Base-by-base conservation (phyloP, 1,284 basidiomycete genomes). In the Naganishia cerealis region DNA sequence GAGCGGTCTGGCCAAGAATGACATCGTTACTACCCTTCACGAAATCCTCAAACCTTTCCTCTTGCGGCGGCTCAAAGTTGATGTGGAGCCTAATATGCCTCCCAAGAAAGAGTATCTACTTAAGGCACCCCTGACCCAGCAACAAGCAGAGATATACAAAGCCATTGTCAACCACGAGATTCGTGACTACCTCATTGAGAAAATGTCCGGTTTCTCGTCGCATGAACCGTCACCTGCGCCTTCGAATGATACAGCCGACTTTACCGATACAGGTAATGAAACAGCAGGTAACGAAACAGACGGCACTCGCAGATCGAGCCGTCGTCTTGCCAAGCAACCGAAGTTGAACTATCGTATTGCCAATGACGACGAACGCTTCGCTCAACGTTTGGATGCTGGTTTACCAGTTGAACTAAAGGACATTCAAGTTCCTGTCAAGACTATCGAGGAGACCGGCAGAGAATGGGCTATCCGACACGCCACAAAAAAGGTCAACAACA, bases 41-140 rank as follows among this genome's bases (percentile, higher is more conserved):
- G 87, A 87, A 1, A 92, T 98, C 72, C 86, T 99, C 48, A 93
- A 94, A 72, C 95, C 95, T 0, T 98, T 96, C 84, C 85, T 98
- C n/a, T 84, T 98, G 0, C 87, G 94, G 10, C 87, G 94, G 21
- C 84, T 97, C 71, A 98, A 98, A 79, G 87, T 84, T 24, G 95
- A 99, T 71, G 94, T 98, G 10, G 92, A 94, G 77, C 85, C 86
- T 65, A 85, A 87, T 62, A 83, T 98, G 10, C 85, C 86, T 12
- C 82, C 82, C 18, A 97, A 97, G 84, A 97, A 95, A 80, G 94
- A 97, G 81, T 97, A 98, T 73, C 87, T 96, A 5, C 84, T 97
- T 0, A 96, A 95, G 72, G 92, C 94, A 0, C 94, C 93, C 0
- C 83, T 97, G 7, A 95, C 88, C 54, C 82, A 86, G 55, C 84